A percentile compares a stretch with the other conserved stretches of the same genome.
Evolutionary conservation across 2,329 filamentous ascomycete species (phyloP).

Genomic region (Cladosporium sp.): DNA sequence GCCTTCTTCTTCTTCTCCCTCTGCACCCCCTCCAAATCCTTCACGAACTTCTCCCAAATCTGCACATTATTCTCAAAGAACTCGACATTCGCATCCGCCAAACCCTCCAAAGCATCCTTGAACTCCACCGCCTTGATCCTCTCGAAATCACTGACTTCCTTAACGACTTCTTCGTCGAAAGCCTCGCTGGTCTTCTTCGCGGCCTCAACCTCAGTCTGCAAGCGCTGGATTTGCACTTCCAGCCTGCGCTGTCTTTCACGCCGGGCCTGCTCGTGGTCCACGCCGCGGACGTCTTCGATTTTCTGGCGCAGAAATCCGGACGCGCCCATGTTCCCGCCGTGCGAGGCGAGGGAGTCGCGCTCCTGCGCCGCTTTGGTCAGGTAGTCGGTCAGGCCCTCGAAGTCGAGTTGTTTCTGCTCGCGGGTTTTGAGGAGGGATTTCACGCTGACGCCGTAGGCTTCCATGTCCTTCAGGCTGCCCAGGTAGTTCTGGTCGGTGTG

Average conservation of each 20-base stretch:
- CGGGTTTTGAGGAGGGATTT: slow-evolving; percentile 86
- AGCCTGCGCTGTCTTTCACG: slow-evolving; percentile 84
- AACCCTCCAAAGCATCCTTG: slow-evolving; percentile 73
- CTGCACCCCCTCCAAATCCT: slow-evolving; percentile 63
- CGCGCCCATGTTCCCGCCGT: slow-evolving; percentile 56
- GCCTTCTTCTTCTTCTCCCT: slow-evolving; percentile 46
- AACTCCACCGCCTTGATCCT: slow-evolving; percentile 94
- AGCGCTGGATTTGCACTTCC: slow-evolving; percentile 86
- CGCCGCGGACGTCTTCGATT: slow-evolving; percentile 92
- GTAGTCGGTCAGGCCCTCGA: slow-evolving; percentile 93
- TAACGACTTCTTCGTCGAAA: slow-evolving; percentile 94
- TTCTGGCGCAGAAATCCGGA: slow-evolving; percentile 89
- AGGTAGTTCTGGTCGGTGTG: slow-evolving; percentile 95
- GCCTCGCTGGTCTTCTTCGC: slow-evolving; percentile 83
- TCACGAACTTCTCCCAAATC: slow-evolving; percentile 87
- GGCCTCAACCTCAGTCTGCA: slow-evolving; percentile 83
- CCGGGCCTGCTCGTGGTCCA: slow-evolving; percentile 90
- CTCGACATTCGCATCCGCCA: slow-evolving; percentile 79
- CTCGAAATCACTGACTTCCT: slow-evolving; percentile 91
- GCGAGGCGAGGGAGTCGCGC: slow-evolving; percentile 71
- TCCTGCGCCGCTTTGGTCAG: slow-evolving; percentile 86
- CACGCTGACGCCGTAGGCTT: slow-evolving; percentile 82
- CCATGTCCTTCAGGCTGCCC: slow-evolving; percentile 89
- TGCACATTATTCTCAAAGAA: slow-evolving; percentile 79
- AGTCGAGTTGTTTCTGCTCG: slow-evolving; percentile 97